Base-by-base conservation (phyloP, 163 green algal species). In the Picocystis sp. region DNA sequence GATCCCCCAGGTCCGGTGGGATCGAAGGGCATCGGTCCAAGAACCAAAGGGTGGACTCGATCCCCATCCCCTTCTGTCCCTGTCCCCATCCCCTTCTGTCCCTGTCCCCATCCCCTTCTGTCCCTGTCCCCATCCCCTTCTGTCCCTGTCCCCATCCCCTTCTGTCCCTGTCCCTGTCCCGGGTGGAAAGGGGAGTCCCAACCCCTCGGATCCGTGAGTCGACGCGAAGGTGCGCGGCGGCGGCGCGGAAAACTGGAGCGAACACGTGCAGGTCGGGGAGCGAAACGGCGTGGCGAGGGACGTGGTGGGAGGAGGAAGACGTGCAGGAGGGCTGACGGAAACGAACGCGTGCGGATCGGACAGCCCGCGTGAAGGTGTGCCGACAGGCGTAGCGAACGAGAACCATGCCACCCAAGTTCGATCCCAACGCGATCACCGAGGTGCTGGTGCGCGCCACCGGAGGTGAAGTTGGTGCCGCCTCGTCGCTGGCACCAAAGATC, bases 401-500 rank as follows among this genome's bases (percentile, higher is more conserved):
- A 19, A 55, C n/a, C 24, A 95, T 95, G 87, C 73, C 87, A 59
- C 87, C 88, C 45, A 98, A 96, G 61, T 95, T 98, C 53, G 90
- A 98, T 68, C 89, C 89, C 57, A 83, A 58, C 63, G 64, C 69
- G 50, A 67, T 92, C 19, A 70, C 87, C 5, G 83, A 97, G 78
- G 86, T 99, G 51, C 97, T 89, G 61, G 80, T 99, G 50, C 80
- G 90, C 50, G 90, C 89, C 45, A 97, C 91, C 33, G 90, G 90
- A 58, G 90, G 90, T 53, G 84, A 96, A 64, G 83, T 97, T 2
- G 88, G 88, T 67, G 87, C 89, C 41, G 89, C 89, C 11, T 95
- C 86, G 5, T 97, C 90, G 1, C 73, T 99, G 19, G 90, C 90
- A 21, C 89, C 89, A 38, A 96, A 98, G 81, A 97, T 99, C 55